These are phyloP conservation scores for Lentinula novae-zelandiae DNA, from an alignment of 1,284 basidiomycete genomes.

Conservation along the genomic window DNA sequence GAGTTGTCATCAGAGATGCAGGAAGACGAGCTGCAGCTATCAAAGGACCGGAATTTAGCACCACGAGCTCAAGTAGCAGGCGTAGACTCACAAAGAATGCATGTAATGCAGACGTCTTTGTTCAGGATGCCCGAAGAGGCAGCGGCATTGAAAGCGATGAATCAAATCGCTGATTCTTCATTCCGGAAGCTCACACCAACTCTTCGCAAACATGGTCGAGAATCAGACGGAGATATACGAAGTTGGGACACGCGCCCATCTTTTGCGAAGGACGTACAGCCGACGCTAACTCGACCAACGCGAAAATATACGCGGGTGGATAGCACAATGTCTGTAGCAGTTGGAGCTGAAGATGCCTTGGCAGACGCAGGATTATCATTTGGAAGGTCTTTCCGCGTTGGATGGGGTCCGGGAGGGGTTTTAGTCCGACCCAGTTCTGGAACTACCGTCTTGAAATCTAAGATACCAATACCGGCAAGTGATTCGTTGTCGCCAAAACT, in stretches of 20 bases:
- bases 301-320: constrained; percentile 71
- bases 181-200: constrained; percentile 29
- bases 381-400: constrained; percentile 86
- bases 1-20: constrained; percentile 41
- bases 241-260: constrained; percentile 65
- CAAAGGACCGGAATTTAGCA: constrained; percentile 37
- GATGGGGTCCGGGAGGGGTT: constrained; percentile 84
- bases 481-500: constrained; percentile 55
- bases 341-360: constrained; percentile 61
- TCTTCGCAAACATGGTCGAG: constrained; percentile 70
- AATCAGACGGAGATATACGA: constrained; percentile 66
- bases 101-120: constrained; percentile 88
- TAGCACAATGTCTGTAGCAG: constrained; percentile 57
- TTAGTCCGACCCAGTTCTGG: constrained; percentile 37
- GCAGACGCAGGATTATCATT: constrained; percentile 83
- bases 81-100: constrained; percentile 78
- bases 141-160: constrained; percentile 50
- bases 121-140: constrained; percentile 75
- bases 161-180: constrained; percentile 33
- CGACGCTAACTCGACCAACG: constrained; percentile 58
- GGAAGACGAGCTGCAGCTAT: constrained; percentile 40
- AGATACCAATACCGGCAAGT: constrained; percentile 30
- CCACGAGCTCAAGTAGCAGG: constrained; percentile 71
- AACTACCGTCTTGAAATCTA: constrained; percentile 19
- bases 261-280: constrained; percentile 70